Conservation (phyloP, 2,329 filamentous ascomycete species). For the Phaeoacremonium minimum region DNA sequence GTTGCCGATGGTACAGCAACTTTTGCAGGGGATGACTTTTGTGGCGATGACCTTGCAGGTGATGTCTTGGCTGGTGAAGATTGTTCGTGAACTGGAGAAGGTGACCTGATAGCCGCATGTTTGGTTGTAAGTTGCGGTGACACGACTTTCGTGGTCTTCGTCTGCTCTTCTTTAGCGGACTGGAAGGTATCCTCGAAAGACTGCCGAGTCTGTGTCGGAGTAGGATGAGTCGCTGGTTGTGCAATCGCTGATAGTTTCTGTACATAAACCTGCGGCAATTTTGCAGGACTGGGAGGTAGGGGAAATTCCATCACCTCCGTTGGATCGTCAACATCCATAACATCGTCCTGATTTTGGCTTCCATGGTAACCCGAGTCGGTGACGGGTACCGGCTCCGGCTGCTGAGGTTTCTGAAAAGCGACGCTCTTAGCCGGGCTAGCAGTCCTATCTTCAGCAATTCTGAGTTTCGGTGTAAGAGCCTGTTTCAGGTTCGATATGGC, state of each 20-base stretch:
- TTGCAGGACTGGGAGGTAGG: too few species aligned
- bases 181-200: conserved; percentile 34
- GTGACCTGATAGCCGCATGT: conserved; percentile 5
- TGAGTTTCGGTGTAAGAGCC: conserved; percentile 52
- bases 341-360: conserved; percentile 51
- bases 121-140: conserved; percentile 7
- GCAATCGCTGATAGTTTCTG: too few species aligned
- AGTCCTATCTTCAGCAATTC: conserved; percentile 50
- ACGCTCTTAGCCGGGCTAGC: conserved; percentile 26
- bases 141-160: conserved; percentile 13
- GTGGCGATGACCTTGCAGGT: conserved; percentile 8
- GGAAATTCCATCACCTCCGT: too few species aligned
- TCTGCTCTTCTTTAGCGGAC: conserved; percentile 40
- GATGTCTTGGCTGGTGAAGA: conserved; percentile 3
- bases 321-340: conserved; percentile 10
- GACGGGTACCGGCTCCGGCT: conserved; percentile 24
- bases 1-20: not conserved
- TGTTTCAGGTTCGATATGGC: conserved; percentile 41
- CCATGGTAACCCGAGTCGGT: conserved; percentile 71
- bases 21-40: conserved; percentile 1
- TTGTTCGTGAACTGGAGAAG: conserved; percentile 7
- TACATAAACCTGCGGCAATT: too few species aligned
- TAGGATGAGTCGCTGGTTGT: conserved; percentile 6
- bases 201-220: conserved; percentile 19
- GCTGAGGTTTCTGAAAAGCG: conserved; percentile 26